Conservation (phyloP, 2,329 filamentous ascomycete genomes). For the Zasmidium cellare region DNA sequence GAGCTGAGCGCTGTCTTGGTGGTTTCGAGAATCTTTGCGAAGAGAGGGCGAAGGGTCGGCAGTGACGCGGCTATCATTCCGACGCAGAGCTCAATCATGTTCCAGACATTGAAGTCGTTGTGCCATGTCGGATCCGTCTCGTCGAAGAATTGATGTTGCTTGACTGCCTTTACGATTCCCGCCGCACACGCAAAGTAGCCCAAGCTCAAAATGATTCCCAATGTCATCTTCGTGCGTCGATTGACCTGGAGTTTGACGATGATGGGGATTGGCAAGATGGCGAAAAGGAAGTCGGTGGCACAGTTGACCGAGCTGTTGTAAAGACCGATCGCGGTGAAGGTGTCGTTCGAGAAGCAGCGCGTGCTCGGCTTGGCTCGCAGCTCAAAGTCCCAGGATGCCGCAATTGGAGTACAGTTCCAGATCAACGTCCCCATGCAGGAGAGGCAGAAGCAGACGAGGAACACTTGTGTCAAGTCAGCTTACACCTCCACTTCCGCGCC, state of each 20-base stretch:
- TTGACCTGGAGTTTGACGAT: constrained; percentile 47
- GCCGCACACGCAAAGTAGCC: constrained; percentile 45
- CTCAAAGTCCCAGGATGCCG: constrained; percentile 45
- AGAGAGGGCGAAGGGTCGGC: constrained; percentile 39
- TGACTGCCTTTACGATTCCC: constrained; percentile 44
- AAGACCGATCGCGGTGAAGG: constrained; percentile 48
- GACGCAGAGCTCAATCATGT: constrained; percentile 46
- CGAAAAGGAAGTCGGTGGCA: constrained; percentile 43
- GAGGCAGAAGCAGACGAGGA: constrained; percentile 45
- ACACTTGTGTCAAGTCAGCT: constrained; percentile 32
- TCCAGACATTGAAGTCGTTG: constrained; percentile 47
- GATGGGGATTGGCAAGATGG: constrained; percentile 44
- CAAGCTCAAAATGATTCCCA: constrained; percentile 38
- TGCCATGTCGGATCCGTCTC: constrained; percentile 39
- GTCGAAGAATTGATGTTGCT: constrained; percentile 38
- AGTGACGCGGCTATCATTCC: constrained; percentile 47
- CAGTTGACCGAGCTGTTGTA: constrained; percentile 48
- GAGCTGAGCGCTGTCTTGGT: constrained; percentile 15
- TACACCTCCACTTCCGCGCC: neutral
- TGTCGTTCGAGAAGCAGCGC: constrained; percentile 44
- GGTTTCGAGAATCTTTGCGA: constrained; percentile 16
- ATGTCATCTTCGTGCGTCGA: constrained; percentile 42
- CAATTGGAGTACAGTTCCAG: constrained; percentile 49
- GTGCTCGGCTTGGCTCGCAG: constrained; percentile 38
- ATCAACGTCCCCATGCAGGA: constrained; percentile 48